phyloP scores from a whole-genome alignment of 169 alveolate genomes.

The Plasmodium yoelii region DNA sequence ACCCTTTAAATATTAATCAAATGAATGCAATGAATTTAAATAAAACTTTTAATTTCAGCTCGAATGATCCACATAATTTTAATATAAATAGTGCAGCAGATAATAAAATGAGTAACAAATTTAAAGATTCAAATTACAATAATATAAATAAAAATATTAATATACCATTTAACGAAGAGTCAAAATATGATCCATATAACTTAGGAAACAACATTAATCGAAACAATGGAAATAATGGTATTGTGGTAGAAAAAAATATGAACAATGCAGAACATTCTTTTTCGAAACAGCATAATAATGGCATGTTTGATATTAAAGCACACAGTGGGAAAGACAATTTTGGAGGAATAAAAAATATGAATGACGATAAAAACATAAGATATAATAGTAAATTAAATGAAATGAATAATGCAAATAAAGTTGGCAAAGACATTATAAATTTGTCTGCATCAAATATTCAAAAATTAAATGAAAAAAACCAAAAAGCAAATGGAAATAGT shows the following conservation, averaged over 20 bases:
- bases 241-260: not conserved
- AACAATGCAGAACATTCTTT: slow-evolving; percentile 16
- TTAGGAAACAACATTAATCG: not conserved
- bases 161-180: slow-evolving; percentile 29
- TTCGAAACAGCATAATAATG: not conserved
- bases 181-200: slow-evolving; percentile 16
- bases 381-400: slow-evolving; percentile 25
- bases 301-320: slow-evolving; percentile 14
- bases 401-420: slow-evolving; percentile 10
- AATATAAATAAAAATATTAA: slow-evolving; percentile 25
- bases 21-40: slow-evolving; percentile 35
- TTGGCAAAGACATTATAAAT: slow-evolving; percentile 10
- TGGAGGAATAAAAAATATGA: slow-evolving; percentile 22
- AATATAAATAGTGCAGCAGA: slow-evolving; percentile 11
- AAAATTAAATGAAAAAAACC: slow-evolving; percentile 12
- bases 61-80: slow-evolving; percentile 20
- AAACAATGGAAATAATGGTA: slow-evolving; percentile 4
- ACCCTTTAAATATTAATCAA: slow-evolving; percentile 16
- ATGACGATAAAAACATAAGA: slow-evolving; percentile 34
- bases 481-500: slow-evolving; percentile 13
- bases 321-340: slow-evolving; percentile 23
- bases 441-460: slow-evolving; percentile 8
- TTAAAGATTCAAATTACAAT: slow-evolving; percentile 20
- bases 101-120: slow-evolving; percentile 11
- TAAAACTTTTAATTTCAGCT: slow-evolving; percentile 15